Evolutionary conservation across 176 grass and related monocot genomes (phyloP).

Genomic region (Oryza rufipogon): DNA sequence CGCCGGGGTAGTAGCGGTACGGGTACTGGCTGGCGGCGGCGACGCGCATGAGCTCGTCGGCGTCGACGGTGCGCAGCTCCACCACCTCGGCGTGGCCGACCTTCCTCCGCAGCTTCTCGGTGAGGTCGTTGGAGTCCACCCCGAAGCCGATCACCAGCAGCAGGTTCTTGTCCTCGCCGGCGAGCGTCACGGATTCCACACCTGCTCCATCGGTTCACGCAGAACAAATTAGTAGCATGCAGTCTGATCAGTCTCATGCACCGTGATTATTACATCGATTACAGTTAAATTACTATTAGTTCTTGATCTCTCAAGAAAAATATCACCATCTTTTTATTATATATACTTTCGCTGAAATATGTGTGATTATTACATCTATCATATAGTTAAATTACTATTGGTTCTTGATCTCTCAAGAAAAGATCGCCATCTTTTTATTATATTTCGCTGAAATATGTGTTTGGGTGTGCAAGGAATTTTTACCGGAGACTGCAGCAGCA

Average conservation of each 20-base stretch:
- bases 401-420: neutral
- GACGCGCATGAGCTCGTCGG: neutral
- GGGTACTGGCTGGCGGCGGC: conserved; percentile 8
- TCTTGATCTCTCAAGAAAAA: neutral
- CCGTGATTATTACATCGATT: no score
- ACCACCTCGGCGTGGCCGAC: conserved; percentile 57
- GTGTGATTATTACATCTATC: neutral
- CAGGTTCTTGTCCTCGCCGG: conserved; percentile 57
- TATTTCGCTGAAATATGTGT: neutral
- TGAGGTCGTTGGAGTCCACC: conserved; percentile 54
- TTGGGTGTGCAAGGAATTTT: neutral
- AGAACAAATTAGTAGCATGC: neutral
- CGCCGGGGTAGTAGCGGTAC: conserved; percentile 49
- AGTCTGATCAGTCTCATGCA: neutral
- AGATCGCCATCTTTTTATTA: no score
- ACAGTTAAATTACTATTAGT: neutral
- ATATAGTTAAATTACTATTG: neutral
- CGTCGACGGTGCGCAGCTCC: conserved; percentile 48
- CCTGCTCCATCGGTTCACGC: conserved; percentile 1
- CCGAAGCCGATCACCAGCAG: conserved; percentile 56
- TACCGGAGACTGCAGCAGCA: conserved; percentile 46
- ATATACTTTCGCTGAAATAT: no score
- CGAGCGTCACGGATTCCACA: conserved; percentile 46
- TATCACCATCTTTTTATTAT: no score
- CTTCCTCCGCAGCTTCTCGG: conserved; percentile 57